Conservation (phyloP, 1,284 basidiomycete genomes). For the Ceratobasidium sp. region DNA sequence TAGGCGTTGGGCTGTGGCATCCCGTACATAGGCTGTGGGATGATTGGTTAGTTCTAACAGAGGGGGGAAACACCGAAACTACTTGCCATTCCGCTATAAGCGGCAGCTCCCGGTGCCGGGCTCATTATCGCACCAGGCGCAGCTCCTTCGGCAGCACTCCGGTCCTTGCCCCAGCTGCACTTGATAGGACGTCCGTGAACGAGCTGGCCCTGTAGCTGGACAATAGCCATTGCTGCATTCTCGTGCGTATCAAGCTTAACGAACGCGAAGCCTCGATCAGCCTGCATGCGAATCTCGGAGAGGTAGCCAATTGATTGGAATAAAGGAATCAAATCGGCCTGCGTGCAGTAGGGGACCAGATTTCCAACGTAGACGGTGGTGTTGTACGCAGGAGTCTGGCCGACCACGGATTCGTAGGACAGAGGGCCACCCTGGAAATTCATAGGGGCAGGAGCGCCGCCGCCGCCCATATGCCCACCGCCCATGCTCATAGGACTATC, state of each 20-base stretch:
- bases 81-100: slow-evolving; percentile 78
- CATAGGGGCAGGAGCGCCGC: slow-evolving; percentile 76
- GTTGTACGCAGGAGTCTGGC: slow-evolving; percentile 91
- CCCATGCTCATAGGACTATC: slow-evolving; percentile 21
- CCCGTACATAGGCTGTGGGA: slow-evolving; percentile 78
- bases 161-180: slow-evolving; percentile 98
- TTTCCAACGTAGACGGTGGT: slow-evolving; percentile 98
- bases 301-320: slow-evolving; percentile 98
- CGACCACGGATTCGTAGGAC: slow-evolving; percentile 87
- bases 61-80: slow-evolving; percentile 19
- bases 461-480: slow-evolving; percentile 43
- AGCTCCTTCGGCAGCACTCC: slow-evolving; percentile 73
- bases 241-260: slow-evolving; percentile 98
- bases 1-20: slow-evolving; percentile 84
- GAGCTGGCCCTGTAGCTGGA: slow-evolving; percentile 92
- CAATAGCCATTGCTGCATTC: slow-evolving; percentile 96
- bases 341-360: slow-evolving; percentile 93
- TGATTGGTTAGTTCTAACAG: slow-evolving; percentile 1
- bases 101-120: slow-evolving; percentile 62
- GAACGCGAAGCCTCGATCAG: slow-evolving; percentile 97
- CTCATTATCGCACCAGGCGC: slow-evolving; percentile 65
- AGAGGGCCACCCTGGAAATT: slow-evolving; percentile 87
- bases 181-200: slow-evolving; percentile 96
- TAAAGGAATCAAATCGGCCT: slow-evolving; percentile 93
- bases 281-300: slow-evolving; percentile 97